These are phyloP conservation scores for Cutaneotrichosporon dermatis DNA, from an alignment of 1,284 basidiomycete species.

Conservation along the genomic window DNA sequence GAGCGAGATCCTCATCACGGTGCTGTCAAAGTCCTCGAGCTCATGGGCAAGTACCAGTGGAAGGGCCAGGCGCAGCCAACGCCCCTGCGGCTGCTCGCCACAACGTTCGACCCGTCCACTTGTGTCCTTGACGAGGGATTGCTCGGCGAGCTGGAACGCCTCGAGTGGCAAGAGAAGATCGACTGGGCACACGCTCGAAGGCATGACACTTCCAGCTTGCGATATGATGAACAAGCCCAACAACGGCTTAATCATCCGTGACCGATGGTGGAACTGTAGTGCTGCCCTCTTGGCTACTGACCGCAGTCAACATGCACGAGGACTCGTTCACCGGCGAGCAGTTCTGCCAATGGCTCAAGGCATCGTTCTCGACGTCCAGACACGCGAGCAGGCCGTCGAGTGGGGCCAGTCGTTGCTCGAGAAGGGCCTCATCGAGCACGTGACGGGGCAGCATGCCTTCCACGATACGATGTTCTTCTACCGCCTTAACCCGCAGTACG, in stretches of 20 bases:
- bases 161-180: slow-evolving; percentile 47
- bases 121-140: slow-evolving; percentile 72
- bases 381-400: slow-evolving; percentile 70
- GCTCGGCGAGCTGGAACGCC: slow-evolving; percentile 70
- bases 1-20: slow-evolving; percentile 85
- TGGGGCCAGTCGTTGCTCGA: slow-evolving; percentile 70
- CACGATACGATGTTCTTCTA: slow-evolving; percentile 80
- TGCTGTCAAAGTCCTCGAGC: slow-evolving; percentile 84
- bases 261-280: slow-evolving; percentile 45
- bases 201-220: slow-evolving; percentile 38
- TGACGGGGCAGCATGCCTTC: slow-evolving; percentile 69
- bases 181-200: slow-evolving; percentile 34
- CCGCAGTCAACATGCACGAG: slow-evolving; percentile 23
- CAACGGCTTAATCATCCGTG: slow-evolving; percentile 43
- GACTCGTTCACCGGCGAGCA: slow-evolving; percentile 82
- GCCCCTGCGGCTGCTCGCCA: slow-evolving; percentile 66
- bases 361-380: slow-evolving; percentile 76
- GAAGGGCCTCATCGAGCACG: slow-evolving; percentile 75
- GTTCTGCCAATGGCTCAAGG: slow-evolving; percentile 78
- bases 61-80: slow-evolving; percentile 58
- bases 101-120: slow-evolving; percentile 71
- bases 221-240: slow-evolving; percentile 45
- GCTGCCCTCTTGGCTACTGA: background rate
- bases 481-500: slow-evolving; percentile 68
- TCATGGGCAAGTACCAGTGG: slow-evolving; percentile 78